Percentiles rank a stretch among this genome's conserved stretches.
phyloP scores from a whole-genome alignment of 805 yeast genomes.

The Candida odintsovae region DNA sequence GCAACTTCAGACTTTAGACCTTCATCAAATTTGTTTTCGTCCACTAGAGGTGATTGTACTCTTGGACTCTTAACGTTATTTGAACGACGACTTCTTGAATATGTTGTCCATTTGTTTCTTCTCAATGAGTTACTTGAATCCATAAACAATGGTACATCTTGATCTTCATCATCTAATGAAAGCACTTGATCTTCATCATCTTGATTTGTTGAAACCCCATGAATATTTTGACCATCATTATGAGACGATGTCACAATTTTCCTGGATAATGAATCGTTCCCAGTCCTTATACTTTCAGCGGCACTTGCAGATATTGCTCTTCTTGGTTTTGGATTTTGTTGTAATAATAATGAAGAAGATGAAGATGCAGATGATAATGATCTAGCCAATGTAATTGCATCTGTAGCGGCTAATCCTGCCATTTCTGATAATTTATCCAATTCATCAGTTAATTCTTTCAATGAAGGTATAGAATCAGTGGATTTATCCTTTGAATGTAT shows the following conservation, averaged over 20 bases:
- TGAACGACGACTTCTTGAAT: conserved; percentile 33
- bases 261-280: no score
- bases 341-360: conserved; percentile 30
- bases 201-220: background rate
- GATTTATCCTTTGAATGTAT: conserved; percentile 6
- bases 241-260: background rate
- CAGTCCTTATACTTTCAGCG: background rate
- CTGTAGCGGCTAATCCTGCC: conserved; percentile 74
- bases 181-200: conserved; percentile 1
- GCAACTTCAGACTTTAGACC: background rate
- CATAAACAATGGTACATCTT: conserved; percentile 19
- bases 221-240: background rate
- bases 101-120: conserved; percentile 47
- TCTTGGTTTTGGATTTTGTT: background rate
- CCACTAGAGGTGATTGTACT: conserved; percentile 13
- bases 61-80: conserved; percentile 5
- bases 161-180: conserved; percentile 15
- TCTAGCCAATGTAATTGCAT: conserved; percentile 79
- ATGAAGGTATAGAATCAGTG: conserved; percentile 45
- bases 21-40: conserved; percentile 4
- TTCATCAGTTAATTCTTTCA: conserved; percentile 69
- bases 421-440: conserved; percentile 65
- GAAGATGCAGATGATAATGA: conserved; percentile 67
- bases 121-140: conserved; percentile 28
- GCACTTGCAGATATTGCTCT: background rate